phyloP scores from a whole-genome alignment of 164 flowering plant genomes.

The Sextonia rubra region DNA sequence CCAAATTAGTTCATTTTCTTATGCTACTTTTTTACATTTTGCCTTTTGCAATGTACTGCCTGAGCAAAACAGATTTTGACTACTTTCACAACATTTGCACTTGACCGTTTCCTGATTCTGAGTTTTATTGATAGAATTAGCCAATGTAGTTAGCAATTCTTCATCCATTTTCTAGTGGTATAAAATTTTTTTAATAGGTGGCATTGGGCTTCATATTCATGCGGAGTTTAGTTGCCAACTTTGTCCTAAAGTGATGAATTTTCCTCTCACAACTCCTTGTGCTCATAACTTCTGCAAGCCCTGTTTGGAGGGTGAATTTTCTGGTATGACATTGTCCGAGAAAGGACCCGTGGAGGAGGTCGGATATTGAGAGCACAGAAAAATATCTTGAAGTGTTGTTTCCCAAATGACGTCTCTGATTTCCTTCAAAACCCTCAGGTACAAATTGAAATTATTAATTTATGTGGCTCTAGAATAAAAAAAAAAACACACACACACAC shows the following conservation, averaged over 20 bases:
- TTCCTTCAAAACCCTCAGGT: conserved; percentile 84
- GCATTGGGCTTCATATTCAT: neutral
- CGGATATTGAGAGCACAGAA: conserved; percentile 59
- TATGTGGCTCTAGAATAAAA: no score
- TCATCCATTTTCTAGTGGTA: no score
- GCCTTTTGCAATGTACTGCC: no score
- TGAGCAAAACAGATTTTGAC: no score
- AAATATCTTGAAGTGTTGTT: conserved; percentile 64
- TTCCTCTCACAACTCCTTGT: conserved; percentile 86
- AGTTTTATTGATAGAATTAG: no score
- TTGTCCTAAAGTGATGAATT: conserved; percentile 62
- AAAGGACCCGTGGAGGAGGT: conserved; percentile 56
- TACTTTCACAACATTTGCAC: no score
- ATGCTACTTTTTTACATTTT: no score
- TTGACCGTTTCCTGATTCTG: no score
- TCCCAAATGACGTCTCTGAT: conserved; percentile 60
- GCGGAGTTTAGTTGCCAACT: conserved; percentile 75
- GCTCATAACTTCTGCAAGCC: conserved; percentile 93
- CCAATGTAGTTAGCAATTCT: neutral
- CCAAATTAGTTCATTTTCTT: no score
- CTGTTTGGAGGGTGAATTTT: conserved; percentile 70
- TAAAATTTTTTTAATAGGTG: neutral
- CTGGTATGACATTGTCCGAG: conserved; percentile 50
- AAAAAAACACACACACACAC: no score
- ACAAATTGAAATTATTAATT: neutral